Evolutionary conservation across 2,329 filamentous ascomycete genomes (phyloP).

Genomic region (Monilinia aucupariae): DNA sequence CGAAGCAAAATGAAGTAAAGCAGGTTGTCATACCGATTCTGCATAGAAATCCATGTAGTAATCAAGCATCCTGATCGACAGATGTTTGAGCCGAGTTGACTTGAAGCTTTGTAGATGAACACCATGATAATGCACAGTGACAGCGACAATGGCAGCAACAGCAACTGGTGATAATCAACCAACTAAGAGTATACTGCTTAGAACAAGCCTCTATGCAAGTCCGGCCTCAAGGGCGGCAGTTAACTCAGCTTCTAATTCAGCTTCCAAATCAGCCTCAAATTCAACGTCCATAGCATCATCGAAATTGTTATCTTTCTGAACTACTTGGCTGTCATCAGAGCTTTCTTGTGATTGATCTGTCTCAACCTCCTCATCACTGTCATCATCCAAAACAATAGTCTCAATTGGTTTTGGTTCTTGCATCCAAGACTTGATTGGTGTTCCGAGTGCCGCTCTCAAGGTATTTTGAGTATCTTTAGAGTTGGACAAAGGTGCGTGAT

Average conservation of each 20-base stretch:
- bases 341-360: constrained; percentile 1
- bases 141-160: no score
- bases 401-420: neutral
- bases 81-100: neutral
- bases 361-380: neutral
- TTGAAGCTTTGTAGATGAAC: neutral
- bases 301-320: neutral
- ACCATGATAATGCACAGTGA: neutral
- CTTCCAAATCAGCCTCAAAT: neutral
- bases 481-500: neutral
- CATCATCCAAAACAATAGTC: constrained; percentile 9
- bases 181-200: no score
- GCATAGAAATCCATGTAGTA: neutral
- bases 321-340: neutral
- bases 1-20: neutral
- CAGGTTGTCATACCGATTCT: neutral
- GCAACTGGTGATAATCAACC: neutral
- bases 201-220: neutral
- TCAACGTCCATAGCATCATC: neutral
- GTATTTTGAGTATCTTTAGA: neutral
- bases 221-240: neutral
- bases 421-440: constrained; percentile 2
- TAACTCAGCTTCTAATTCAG: neutral
- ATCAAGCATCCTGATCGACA: neutral
- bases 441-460: neutral